These are phyloP conservation scores for Planoprotostelium fungivorum DNA, from an alignment of 78 protist species.

Conservation along the genomic window DNA sequence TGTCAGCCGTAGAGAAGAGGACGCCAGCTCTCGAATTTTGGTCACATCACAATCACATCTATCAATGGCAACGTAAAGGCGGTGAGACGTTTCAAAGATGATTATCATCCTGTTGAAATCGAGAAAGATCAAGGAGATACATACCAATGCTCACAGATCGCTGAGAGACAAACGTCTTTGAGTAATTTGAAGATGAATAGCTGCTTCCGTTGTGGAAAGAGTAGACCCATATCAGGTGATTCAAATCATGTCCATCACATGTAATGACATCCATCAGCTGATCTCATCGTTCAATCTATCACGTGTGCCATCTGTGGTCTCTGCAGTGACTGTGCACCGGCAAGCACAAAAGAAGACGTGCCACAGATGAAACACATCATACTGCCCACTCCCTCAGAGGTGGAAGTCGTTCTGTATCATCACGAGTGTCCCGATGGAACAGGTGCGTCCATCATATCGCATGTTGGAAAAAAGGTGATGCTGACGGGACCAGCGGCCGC, in stretches of 20 bases:
- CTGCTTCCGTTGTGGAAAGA: background rate
- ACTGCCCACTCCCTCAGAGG: background rate
- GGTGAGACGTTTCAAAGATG: too few species aligned
- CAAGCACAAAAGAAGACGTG: background rate
- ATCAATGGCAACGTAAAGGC: background rate
- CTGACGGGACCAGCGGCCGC: background rate
- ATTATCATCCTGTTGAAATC: background rate
- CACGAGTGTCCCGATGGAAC: background rate
- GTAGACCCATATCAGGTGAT: background rate
- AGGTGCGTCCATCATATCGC: background rate
- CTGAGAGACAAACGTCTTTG: background rate
- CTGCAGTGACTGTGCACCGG: background rate
- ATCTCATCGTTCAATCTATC: background rate
- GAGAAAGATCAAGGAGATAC: background rate
- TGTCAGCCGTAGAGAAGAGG: background rate
- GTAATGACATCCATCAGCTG: background rate
- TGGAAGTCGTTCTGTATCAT: background rate
- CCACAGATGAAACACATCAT: background rate
- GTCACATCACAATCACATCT: background rate
- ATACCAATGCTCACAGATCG: background rate
- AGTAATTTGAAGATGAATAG: background rate
- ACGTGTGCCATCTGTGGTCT: background rate
- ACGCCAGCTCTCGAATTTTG: background rate
- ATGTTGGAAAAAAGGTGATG: background rate
- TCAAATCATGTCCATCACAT: too few species aligned